phyloP scores from a whole-genome alignment of 371 early-diverging fungal genomes.

The Rhizopus microsporus region DNA sequence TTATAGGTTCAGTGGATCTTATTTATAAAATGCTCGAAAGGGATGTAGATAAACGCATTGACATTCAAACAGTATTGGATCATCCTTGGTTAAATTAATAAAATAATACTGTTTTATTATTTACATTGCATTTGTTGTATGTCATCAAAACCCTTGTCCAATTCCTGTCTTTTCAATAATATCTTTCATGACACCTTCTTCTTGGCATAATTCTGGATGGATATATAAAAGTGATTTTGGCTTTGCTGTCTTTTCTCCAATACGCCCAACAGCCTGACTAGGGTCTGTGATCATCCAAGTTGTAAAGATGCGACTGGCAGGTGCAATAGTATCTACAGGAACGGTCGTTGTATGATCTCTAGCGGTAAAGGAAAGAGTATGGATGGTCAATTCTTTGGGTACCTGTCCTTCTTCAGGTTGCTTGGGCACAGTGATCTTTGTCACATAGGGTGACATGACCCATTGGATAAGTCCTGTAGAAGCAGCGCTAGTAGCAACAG shows the following conservation, averaged over 20 bases:
- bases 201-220: constrained; percentile 57
- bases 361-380: constrained; percentile 38
- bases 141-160: constrained; percentile 44
- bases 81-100: constrained; percentile 56
- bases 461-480: constrained; percentile 64
- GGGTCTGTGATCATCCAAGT: constrained; percentile 51
- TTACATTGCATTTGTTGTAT: background rate
- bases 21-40: constrained; percentile 57
- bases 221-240: constrained; percentile 57
- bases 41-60: constrained; percentile 53
- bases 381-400: constrained; percentile 33
- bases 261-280: constrained; percentile 28
- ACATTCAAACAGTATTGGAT: constrained; percentile 54
- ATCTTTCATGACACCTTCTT: constrained; percentile 39
- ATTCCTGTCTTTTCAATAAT: constrained; percentile 46
- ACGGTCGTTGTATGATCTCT: constrained; percentile 56
- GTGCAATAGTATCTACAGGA: constrained; percentile 49
- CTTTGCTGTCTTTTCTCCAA: constrained; percentile 44
- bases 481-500: constrained; percentile 62
- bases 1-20: constrained; percentile 54
- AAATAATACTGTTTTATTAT: constrained; percentile 1
- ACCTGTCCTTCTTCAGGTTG: constrained; percentile 7
- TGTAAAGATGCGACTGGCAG: constrained; percentile 62
- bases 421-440: constrained; percentile 49
- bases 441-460: constrained; percentile 68